phyloP scores from a whole-genome alignment of 139 green algal species.

The Chloropicon primus region DNA sequence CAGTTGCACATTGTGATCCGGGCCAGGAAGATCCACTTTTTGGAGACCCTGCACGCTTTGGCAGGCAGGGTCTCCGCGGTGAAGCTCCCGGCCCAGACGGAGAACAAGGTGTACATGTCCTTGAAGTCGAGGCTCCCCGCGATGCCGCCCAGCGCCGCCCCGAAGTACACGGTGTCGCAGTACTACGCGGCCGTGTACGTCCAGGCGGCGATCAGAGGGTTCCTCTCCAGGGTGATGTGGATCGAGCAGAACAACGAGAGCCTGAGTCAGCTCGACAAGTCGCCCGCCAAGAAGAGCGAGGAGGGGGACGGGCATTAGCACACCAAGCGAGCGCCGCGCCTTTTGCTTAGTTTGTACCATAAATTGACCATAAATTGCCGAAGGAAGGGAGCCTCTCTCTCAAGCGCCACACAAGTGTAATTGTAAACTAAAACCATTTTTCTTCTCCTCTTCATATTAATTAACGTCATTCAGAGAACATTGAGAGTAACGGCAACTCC shows the following conservation, averaged over 20 bases:
- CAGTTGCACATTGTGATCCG: constrained; percentile 7
- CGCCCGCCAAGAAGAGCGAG: not conserved
- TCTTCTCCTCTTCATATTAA: too few relatives aligned
- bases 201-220: constrained; percentile 46
- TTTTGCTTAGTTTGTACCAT: too few relatives aligned
- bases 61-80: constrained; percentile 33
- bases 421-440: too few relatives aligned
- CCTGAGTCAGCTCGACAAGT: not conserved
- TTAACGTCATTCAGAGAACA: too few relatives aligned
- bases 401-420: too few relatives aligned
- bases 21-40: constrained; percentile 33
- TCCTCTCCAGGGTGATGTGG: constrained; percentile 19
- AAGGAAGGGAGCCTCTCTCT: too few relatives aligned
- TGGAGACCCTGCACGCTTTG: constrained; percentile 55
- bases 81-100: constrained; percentile 23
- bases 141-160: constrained; percentile 1
- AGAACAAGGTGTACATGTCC: constrained; percentile 10
- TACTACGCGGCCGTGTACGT: constrained; percentile 55
- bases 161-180: constrained; percentile 47
- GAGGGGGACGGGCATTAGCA: too few relatives aligned
- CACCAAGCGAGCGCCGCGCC: too few relatives aligned
- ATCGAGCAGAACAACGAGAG: not conserved
- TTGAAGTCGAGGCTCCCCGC: not conserved
- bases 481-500: too few relatives aligned
- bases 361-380: too few relatives aligned